These are phyloP conservation scores for Apophysomyces elegans DNA, from an alignment of 371 early-diverging fungal species.

Conservation along the genomic window DNA sequence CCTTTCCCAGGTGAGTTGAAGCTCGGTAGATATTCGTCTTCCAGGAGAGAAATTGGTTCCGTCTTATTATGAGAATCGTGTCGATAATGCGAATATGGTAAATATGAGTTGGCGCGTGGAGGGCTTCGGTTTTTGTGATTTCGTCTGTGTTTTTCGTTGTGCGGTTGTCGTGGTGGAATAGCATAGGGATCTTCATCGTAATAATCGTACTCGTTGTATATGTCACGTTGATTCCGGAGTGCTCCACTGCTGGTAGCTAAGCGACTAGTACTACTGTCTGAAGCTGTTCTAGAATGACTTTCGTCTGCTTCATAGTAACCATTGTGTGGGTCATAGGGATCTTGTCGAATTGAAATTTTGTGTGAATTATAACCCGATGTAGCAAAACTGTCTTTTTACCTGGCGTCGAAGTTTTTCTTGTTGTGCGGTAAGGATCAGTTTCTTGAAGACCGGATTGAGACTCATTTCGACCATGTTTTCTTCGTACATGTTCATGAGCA, in stretches of 20 bases:
- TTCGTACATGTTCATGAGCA: constrained; percentile 11
- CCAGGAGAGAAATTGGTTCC: constrained; percentile 39
- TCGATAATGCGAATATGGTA: constrained; percentile 50
- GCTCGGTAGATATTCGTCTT: constrained; percentile 41
- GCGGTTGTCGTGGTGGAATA: constrained; percentile 23
- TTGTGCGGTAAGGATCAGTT: constrained; percentile 42
- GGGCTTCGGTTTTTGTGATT: constrained; percentile 13
- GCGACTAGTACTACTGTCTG: constrained; percentile 44
- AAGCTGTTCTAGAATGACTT: constrained; percentile 42
- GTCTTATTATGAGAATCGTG: constrained; percentile 18
- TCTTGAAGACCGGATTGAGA: constrained; percentile 12
- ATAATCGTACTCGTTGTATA: constrained; percentile 18
- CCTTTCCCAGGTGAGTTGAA: constrained; percentile 31
- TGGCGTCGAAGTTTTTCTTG: constrained; percentile 34
- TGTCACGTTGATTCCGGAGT: constrained; percentile 11
- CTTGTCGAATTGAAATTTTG: constrained; percentile 5
- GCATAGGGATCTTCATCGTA: constrained; percentile 46
- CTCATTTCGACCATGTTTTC: constrained; percentile 15
- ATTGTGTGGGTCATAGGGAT: constrained; percentile 18
- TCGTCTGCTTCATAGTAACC: constrained; percentile 20
- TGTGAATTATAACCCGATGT: not conserved
- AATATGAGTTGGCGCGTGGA: constrained; percentile 44
- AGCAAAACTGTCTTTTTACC: constrained; percentile 23
- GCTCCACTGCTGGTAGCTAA: constrained; percentile 20
- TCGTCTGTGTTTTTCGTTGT: constrained; percentile 15